Evolutionary conservation across 1,284 basidiomycete genomes (phyloP).

Genomic region (Trichosporon sp.): DNA sequence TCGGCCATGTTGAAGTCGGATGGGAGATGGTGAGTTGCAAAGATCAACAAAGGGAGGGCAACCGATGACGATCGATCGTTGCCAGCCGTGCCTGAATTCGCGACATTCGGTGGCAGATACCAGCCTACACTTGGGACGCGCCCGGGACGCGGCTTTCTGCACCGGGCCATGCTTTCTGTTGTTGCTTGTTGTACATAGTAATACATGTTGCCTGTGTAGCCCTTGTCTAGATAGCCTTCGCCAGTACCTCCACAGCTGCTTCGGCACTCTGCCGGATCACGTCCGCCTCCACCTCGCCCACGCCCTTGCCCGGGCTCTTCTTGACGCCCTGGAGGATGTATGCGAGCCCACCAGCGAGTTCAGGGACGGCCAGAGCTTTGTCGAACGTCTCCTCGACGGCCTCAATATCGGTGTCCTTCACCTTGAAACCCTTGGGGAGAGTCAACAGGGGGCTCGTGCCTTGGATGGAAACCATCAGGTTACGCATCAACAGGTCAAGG

Average conservation of each 20-base stretch:
- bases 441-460: constrained; percentile 58
- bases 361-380: constrained; percentile 33
- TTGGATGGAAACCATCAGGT: constrained; percentile 69
- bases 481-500: constrained; percentile 62
- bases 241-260: constrained; percentile 63
- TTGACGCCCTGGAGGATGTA: constrained; percentile 59
- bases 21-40: background rate
- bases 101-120: background rate
- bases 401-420: constrained; percentile 50
- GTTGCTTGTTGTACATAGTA: background rate
- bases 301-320: constrained; percentile 46
- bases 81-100: background rate
- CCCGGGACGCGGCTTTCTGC: background rate
- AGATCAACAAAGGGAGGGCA: background rate
- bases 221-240: constrained; percentile 25
- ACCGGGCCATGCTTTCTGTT: background rate
- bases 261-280: constrained; percentile 61
- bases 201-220: background rate
- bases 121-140: background rate
- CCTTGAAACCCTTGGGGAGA: constrained; percentile 31
- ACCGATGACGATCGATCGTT: background rate
- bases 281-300: constrained; percentile 51
- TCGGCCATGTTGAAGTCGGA: constrained; percentile 14
- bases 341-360: constrained; percentile 41
- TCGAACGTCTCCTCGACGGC: constrained; percentile 45